phyloP scores from a whole-genome alignment of 2,329 filamentous ascomycete species.

The Tympanopsis confertula region DNA sequence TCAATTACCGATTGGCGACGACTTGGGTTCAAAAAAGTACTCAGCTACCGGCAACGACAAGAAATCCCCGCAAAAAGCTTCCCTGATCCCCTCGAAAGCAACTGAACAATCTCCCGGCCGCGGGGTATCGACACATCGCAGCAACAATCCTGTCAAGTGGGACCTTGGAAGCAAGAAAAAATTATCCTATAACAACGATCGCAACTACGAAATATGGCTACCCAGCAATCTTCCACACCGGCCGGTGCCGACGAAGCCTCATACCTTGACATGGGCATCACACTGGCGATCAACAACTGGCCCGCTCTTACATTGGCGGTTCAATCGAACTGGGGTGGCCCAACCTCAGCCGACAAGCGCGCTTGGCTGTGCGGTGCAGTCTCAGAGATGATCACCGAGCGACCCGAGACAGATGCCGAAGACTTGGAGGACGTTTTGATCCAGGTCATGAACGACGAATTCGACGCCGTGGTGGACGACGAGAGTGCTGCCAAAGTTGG shows the following conservation, averaged over 20 bases:
- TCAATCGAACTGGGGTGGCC: conserved; percentile 48
- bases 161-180: neutral
- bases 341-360: conserved; percentile 45
- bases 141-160: neutral
- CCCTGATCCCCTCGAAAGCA: neutral
- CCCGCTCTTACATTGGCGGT: conserved; percentile 46
- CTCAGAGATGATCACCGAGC: conserved; percentile 38
- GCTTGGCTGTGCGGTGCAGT: conserved; percentile 57
- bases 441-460: conserved; percentile 53
- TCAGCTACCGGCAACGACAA: no score
- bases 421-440: conserved; percentile 50
- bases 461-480: conserved; percentile 51
- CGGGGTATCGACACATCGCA: no score
- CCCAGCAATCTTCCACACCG: conserved; percentile 2
- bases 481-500: conserved; percentile 44
- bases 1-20: no score
- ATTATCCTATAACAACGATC: neutral
- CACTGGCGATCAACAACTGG: conserved; percentile 47
- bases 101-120: neutral
- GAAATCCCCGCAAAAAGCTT: neutral
- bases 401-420: conserved; percentile 40
- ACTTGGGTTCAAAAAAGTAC: no score
- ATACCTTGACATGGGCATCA: conserved; percentile 46
- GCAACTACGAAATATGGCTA: neutral
- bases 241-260: conserved; percentile 13